Percentiles rank a stretch among this genome's conserved stretches.
These are phyloP conservation scores for Raddia distichophylla DNA, from an alignment of 176 grass and related monocot genomes.

Conservation along the genomic window DNA sequence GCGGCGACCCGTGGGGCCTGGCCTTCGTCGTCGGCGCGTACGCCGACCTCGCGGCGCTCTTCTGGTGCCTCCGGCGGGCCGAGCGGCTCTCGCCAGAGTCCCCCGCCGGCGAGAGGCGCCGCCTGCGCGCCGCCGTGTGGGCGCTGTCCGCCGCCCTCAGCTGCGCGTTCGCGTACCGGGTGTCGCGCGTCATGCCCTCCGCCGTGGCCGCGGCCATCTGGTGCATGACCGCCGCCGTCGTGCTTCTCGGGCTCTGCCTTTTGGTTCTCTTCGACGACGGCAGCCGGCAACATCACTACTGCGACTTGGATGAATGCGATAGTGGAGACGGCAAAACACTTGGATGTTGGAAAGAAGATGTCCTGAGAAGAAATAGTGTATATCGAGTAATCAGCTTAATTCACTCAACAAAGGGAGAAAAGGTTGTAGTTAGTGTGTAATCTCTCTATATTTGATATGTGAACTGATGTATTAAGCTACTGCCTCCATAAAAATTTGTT, in stretches of 20 bases:
- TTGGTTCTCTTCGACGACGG: neutral
- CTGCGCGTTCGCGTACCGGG: constrained; percentile 23
- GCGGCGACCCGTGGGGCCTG: neutral
- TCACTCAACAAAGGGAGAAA: too few species aligned
- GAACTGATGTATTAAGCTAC: too few species aligned
- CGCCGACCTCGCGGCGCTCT: neutral
- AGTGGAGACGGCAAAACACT: too few species aligned
- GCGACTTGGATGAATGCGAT: too few species aligned
- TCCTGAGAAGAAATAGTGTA: too few species aligned
- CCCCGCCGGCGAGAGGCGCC: neutral
- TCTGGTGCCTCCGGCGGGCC: neutral
- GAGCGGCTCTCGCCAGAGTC: neutral
- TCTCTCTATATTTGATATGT: too few species aligned
- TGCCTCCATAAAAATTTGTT: too few species aligned
- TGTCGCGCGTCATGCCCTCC: neutral
- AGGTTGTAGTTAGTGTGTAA: too few species aligned
- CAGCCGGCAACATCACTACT: too few species aligned
- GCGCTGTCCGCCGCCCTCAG: constrained; percentile 10
- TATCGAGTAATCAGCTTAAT: too few species aligned
- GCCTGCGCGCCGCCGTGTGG: neutral
- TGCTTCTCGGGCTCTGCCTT: neutral
- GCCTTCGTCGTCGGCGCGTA: neutral
- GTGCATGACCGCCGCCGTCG: constrained; percentile 13
- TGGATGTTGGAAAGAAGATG: too few species aligned
- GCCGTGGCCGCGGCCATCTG: neutral